Conservation (phyloP, 352 stramenopile species). For the Elongisporangium anandrum region DNA sequence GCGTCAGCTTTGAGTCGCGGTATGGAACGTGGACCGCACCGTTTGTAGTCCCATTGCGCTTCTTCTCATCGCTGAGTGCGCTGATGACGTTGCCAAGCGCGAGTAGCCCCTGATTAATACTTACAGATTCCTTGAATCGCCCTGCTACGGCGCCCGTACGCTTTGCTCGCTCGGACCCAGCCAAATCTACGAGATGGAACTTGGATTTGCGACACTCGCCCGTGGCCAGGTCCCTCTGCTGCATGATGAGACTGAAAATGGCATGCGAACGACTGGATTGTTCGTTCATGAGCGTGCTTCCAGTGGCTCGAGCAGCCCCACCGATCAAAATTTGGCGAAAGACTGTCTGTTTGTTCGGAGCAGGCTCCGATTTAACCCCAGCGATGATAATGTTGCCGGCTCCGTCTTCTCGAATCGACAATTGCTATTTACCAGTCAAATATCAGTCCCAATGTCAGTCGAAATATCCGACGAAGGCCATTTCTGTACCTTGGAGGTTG, state of each 20-base stretch:
- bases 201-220: conserved; percentile 72
- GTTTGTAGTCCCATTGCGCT: conserved; percentile 30
- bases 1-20: conserved; percentile 89
- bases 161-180: conserved; percentile 93
- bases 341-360: conserved; percentile 75
- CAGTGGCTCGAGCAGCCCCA: conserved; percentile 72
- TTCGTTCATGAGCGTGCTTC: conserved; percentile 89
- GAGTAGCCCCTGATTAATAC: conserved; percentile 95
- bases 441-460: neutral
- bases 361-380: conserved; percentile 79
- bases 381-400: conserved; percentile 78
- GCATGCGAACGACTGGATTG: conserved; percentile 88
- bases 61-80: conserved; percentile 89
- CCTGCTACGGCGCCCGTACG: conserved; percentile 85
- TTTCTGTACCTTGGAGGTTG: conserved; percentile 43
- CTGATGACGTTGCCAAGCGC: conserved; percentile 96
- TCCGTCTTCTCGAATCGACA: conserved; percentile 74
- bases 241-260: conserved; percentile 87
- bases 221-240: conserved; percentile 47
- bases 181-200: conserved; percentile 95
- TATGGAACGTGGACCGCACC: conserved; percentile 81
- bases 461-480: neutral
- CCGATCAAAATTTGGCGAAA: conserved; percentile 79
- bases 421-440: conserved; percentile 23
- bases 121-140: conserved; percentile 92